phyloP scores from a whole-genome alignment of 306 rosid species.

The Vigna hirtella region DNA sequence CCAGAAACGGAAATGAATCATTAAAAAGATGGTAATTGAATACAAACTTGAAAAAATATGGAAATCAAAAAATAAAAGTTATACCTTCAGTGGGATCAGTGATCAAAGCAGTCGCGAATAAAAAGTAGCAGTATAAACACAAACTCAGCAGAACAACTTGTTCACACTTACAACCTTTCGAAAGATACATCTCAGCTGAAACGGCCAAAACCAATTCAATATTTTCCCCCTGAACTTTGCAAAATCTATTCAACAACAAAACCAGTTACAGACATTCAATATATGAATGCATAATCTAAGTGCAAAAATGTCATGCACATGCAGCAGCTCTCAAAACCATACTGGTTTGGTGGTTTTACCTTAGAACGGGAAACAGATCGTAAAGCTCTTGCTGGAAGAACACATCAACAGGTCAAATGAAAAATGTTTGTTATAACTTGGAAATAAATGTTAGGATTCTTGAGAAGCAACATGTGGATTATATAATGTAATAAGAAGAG shows the following conservation, averaged over 20 bases:
- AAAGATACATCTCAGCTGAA: slow-evolving; percentile 53
- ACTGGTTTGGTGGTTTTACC: background rate
- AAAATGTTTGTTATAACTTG: background rate
- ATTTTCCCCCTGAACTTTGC: slow-evolving; percentile 20
- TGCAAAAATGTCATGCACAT: background rate
- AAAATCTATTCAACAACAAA: slow-evolving; percentile 40
- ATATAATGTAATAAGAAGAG: background rate
- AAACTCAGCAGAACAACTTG: slow-evolving; percentile 48
- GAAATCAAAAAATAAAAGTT: background rate
- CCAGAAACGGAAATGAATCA: too few species aligned
- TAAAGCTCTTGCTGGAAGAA: background rate
- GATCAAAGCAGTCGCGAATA: slow-evolving; percentile 43
- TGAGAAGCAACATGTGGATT: slow-evolving; percentile 18
- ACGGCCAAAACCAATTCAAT: too few species aligned
- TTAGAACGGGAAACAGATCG: background rate
- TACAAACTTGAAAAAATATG: too few species aligned
- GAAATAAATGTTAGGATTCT: background rate
- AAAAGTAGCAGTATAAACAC: slow-evolving; percentile 61
- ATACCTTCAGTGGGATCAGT: slow-evolving; percentile 84
- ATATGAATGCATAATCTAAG: too few species aligned
- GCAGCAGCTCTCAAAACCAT: slow-evolving; percentile 5
- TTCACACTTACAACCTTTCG: slow-evolving; percentile 52
- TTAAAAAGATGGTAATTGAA: too few species aligned
- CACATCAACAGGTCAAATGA: slow-evolving; percentile 8
- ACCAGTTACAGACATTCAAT: slow-evolving; percentile 16